Conservation (phyloP, 441 rosid genomes). For the Viola pubescens region DNA sequence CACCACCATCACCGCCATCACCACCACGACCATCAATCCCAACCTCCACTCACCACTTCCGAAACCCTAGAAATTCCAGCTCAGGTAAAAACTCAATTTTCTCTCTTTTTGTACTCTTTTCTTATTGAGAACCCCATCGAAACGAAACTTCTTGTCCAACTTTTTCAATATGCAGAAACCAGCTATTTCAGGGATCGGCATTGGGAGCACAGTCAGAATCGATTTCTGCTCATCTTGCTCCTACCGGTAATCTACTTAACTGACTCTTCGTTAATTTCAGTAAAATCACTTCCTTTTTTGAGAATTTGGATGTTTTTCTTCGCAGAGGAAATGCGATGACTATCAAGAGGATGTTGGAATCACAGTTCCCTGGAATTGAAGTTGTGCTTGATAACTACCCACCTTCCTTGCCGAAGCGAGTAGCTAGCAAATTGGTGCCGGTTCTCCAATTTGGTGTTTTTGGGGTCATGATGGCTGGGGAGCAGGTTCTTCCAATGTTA, state of each 20-base stretch:
- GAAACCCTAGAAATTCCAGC: conserved; percentile 42
- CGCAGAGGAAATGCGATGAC: conserved; percentile 63
- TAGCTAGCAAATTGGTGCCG: conserved; percentile 51
- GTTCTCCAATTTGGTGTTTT: conserved; percentile 61
- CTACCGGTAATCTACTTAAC: conserved; percentile 33
- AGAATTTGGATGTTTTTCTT: no score
- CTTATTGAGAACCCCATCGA: no score
- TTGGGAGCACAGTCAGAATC: conserved; percentile 57
- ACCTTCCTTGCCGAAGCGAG: conserved; percentile 55
- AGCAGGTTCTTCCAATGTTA: conserved; percentile 60
- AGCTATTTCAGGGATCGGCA: conserved; percentile 37
- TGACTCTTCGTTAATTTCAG: background rate
- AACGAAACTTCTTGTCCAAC: no score
- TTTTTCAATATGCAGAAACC: conserved; percentile 28
- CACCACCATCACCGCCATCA: conserved; percentile 26
- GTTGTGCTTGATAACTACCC: conserved; percentile 72
- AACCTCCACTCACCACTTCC: conserved; percentile 10
- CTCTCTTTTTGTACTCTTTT: background rate
- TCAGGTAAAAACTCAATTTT: conserved; percentile 26
- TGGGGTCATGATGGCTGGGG: conserved; percentile 64
- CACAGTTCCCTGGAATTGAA: conserved; percentile 62
- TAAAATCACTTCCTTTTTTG: background rate
- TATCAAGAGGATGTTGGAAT: conserved; percentile 75
- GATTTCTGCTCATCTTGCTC: conserved; percentile 83
- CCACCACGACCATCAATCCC: conserved; percentile 18